Conservation (phyloP, 768 basidiomycete genomes). For the Wakefieldia striispora region DNA sequence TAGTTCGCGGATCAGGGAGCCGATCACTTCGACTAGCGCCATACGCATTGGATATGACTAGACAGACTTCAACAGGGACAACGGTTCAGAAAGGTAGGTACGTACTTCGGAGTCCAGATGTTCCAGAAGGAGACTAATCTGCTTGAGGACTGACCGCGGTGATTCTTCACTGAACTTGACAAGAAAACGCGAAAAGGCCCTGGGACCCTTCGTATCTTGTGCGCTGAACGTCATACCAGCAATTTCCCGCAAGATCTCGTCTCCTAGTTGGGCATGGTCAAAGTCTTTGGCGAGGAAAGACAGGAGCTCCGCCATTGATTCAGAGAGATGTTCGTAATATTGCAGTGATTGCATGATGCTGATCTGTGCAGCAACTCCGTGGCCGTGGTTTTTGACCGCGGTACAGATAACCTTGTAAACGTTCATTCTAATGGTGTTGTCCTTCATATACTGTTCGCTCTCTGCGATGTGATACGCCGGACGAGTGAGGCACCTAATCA, state of each 20-base stretch:
- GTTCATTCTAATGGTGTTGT: conserved; percentile 60
- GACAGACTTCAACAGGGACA: neutral
- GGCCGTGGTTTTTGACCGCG: conserved; percentile 89
- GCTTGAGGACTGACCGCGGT: conserved; percentile 82
- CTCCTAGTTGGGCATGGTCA: conserved; percentile 85
- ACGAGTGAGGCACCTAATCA: conserved; percentile 75
- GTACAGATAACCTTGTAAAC: conserved; percentile 88
- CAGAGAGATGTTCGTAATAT: conserved; percentile 92
- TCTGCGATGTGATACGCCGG: conserved; percentile 88
- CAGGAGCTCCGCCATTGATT: conserved; percentile 91
- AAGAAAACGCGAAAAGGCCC: conserved; percentile 83
- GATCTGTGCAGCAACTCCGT: conserved; percentile 81
- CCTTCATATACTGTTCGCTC: conserved; percentile 87
- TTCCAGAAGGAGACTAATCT: conserved; percentile 77
- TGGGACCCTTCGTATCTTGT: conserved; percentile 84
- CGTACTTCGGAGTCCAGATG: conserved; percentile 91
- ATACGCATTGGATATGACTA: conserved; percentile 97
- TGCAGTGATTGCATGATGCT: conserved; percentile 89
- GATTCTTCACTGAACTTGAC: conserved; percentile 75
- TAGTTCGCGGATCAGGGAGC: conserved; percentile 79
- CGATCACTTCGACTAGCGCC: conserved; percentile 89
- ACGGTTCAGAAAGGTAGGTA: neutral
- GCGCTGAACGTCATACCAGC: conserved; percentile 72
- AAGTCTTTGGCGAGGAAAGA: conserved; percentile 80
- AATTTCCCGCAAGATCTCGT: conserved; percentile 89